Conservation (phyloP, 2,329 filamentous ascomycete species). For the Sclerotinia borealis region DNA sequence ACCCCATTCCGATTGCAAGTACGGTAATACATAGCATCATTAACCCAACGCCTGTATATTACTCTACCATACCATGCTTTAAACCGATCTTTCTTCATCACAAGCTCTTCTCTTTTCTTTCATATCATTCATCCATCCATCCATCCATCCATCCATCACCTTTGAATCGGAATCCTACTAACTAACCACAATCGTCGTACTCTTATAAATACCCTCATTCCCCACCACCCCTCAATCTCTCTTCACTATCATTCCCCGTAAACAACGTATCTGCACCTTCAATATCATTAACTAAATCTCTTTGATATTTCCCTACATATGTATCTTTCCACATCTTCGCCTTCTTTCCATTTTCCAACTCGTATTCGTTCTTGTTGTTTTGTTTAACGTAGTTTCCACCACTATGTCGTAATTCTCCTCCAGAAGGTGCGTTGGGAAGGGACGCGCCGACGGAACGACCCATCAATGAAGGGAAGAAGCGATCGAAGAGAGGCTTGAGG, state of each 20-base stretch:
- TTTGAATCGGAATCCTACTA: neutral
- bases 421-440: neutral
- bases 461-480: neutral
- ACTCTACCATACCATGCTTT: neutral
- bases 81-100: neutral
- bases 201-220: neutral
- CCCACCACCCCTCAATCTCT: neutral
- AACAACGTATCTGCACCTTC: neutral
- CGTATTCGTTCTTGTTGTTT: neutral
- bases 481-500: constrained; percentile 9
- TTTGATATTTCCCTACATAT: neutral
- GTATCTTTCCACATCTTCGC: neutral
- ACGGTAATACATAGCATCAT: neutral
- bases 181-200: neutral
- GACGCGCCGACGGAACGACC: neutral
- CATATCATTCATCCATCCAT: too few species aligned
- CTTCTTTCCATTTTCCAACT: neutral
- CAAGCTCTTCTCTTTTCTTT: too few species aligned
- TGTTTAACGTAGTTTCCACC: constrained; percentile 4
- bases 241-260: neutral
- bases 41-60: neutral
- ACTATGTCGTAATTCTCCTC: neutral
- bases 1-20: neutral
- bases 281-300: neutral
- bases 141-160: neutral